phyloP scores from a whole-genome alignment of 2,329 filamentous ascomycete species.

The Colletotrichum sp. region DNA sequence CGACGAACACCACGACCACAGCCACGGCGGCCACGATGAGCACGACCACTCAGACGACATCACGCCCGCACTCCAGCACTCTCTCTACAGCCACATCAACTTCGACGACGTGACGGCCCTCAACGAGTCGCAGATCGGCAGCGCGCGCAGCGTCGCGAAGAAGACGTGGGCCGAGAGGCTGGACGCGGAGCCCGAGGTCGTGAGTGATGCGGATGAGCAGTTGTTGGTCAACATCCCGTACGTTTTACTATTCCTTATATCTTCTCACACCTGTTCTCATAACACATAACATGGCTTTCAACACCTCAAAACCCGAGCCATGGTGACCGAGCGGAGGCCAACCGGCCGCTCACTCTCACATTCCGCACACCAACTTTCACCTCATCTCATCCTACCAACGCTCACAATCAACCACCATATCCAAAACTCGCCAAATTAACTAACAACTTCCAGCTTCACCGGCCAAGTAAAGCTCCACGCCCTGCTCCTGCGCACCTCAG shows the following conservation, averaged over 20 bases:
- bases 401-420: not conserved
- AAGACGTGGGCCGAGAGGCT: conserved; percentile 92
- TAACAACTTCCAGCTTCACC: conserved; percentile 70
- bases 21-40: conserved; percentile 57
- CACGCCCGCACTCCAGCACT: conserved; percentile 87
- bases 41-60: conserved; percentile 95
- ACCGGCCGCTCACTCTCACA: not conserved
- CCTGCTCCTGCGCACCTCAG: conserved; percentile 82
- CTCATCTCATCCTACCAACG: not conserved
- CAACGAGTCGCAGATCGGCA: conserved; percentile 75
- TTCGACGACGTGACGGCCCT: conserved; percentile 85
- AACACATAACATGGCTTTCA: not conserved
- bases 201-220: conserved; percentile 90
- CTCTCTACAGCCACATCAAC: conserved; percentile 90
- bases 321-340: accelerated
- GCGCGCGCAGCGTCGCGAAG: conserved; percentile 77
- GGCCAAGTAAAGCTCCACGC: conserved; percentile 93
- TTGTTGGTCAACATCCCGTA: conserved; percentile 91
- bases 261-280: not conserved
- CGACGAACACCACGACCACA: conserved; percentile 56
- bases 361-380: not conserved
- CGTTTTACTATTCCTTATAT: conserved; percentile 35
- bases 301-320: not conserved
- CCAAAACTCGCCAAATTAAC: not conserved
- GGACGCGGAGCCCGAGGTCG: conserved; percentile 73